Percentiles rank a stretch among this genome's conserved stretches.
phyloP scores from a whole-genome alignment of 352 stramenopile species.

The Pythium brassicae region DNA sequence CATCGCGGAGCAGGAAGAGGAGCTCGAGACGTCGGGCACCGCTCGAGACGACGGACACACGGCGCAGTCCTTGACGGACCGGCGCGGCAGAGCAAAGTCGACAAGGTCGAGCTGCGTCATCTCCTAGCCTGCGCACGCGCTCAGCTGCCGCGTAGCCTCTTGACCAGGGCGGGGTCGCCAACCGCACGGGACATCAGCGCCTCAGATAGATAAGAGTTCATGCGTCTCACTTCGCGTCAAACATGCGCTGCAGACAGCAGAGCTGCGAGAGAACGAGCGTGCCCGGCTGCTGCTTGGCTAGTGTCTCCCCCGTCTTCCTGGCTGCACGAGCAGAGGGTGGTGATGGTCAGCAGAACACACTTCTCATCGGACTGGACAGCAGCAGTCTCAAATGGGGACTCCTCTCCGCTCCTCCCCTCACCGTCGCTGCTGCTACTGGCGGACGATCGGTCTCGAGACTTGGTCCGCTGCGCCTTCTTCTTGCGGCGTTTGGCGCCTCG shows the following conservation, averaged over 20 bases:
- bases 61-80: conserved; percentile 11
- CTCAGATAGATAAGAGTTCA: conserved; percentile 2
- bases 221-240: conserved; percentile 14
- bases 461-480: conserved; percentile 1
- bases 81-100: conserved; percentile 8
- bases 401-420: too few species aligned
- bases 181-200: too few species aligned
- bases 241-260: conserved; percentile 51
- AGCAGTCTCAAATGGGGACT: too few species aligned
- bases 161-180: background rate
- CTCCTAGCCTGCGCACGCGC: conserved; percentile 8
- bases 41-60: conserved; percentile 1
- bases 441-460: background rate
- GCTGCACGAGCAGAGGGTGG: background rate
- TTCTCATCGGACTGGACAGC: background rate
- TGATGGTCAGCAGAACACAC: too few species aligned
- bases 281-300: background rate
- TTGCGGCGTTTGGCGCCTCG: background rate
- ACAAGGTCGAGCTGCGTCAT: conserved; percentile 18
- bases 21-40: conserved; percentile 13
- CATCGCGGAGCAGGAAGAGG: conserved; percentile 63
- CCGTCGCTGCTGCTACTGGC: background rate
- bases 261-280: conserved; percentile 11
- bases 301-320: background rate
- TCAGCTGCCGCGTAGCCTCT: background rate